Conservation (phyloP, 2,329 filamentous ascomycete genomes). For the Stemphylium lycopersici region DNA sequence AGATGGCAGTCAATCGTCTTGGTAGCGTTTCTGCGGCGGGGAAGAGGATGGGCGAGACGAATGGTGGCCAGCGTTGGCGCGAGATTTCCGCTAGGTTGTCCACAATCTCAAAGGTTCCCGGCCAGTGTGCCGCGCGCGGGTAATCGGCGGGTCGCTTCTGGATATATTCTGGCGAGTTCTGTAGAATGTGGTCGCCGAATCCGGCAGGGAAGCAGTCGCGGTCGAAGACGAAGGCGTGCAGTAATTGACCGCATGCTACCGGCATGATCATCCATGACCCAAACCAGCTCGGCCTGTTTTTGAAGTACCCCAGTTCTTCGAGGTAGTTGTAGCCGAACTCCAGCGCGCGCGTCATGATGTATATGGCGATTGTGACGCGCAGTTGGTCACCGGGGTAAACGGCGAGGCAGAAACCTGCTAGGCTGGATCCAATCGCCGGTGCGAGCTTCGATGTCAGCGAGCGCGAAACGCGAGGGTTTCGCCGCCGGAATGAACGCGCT, state of each 20-base stretch:
- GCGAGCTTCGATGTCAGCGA: slow-evolving; percentile 83
- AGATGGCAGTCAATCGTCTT: slow-evolving; percentile 68
- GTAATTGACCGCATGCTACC: slow-evolving; percentile 55
- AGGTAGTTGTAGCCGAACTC: slow-evolving; percentile 87
- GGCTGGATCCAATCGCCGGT: slow-evolving; percentile 85
- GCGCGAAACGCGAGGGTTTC: slow-evolving; percentile 77
- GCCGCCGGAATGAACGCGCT: slow-evolving; percentile 77
- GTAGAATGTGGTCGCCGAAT: slow-evolving; percentile 69
- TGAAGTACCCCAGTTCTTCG: slow-evolving; percentile 71
- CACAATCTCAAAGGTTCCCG: slow-evolving; percentile 74
- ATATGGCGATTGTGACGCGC: slow-evolving; percentile 81
- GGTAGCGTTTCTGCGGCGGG: slow-evolving; percentile 71
- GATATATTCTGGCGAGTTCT: slow-evolving; percentile 78
- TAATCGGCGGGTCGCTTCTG: slow-evolving; percentile 73
- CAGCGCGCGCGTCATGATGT: slow-evolving; percentile 77
- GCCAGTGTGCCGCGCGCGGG: slow-evolving; percentile 73
- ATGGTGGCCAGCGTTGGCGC: slow-evolving; percentile 83
- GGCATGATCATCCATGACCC: slow-evolving; percentile 60
- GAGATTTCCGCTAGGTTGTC: slow-evolving; percentile 84
- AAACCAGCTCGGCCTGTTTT: slow-evolving; percentile 71
- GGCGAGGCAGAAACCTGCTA: slow-evolving; percentile 83
- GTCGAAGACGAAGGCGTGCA: slow-evolving; percentile 60
- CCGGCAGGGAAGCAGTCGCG: slow-evolving; percentile 60
- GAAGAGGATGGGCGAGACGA: slow-evolving; percentile 85
- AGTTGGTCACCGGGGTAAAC: slow-evolving; percentile 74